Base-by-base conservation (phyloP, 345 rosid genomes). In the Camelina neglecta region DNA sequence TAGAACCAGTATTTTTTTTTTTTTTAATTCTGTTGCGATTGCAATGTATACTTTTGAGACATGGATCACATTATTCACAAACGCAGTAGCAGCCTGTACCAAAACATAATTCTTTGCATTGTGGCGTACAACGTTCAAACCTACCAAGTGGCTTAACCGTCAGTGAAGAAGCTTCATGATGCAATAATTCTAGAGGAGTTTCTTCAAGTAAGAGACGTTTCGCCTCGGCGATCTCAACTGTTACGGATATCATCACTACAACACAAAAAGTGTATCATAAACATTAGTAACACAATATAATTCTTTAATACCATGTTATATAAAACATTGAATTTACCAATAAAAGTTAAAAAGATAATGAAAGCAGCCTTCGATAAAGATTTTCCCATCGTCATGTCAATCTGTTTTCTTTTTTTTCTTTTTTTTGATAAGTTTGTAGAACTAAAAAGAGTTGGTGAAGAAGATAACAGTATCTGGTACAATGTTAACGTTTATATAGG, bases 31-130 rank as follows among this genome's bases (percentile, higher is more conserved):
- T 8, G 11, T 49, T 49, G 7, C 0, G 7, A 18, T 18, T 36
- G 18, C 7, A 20, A 35, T 31, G 6, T 36, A 21, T 45, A 20
- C 21, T 12, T 51, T 21, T 53, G 13, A 15, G 57, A 11, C 4
- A 7, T 10, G 2, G 55, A 49, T 42, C 11, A 31, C 35, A 35
- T 7, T 35, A 35, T 35, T 35, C 8, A 31, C 71, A 67, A 9
- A 53, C 35, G 5, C 72, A 71, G 10, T 71, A 8, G 41, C 68
- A 71, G 24, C 3, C 5, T 1, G n/a, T 7, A 23, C 0, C 75
- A 72, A 61, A 72, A 72, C 68, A 72, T 26, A 71, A 51, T 24
- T 38, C 51, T 56, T 57, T 47, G 72, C 72, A 74, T 21, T 12
- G 6, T 65, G 48, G 66, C 9, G 5, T 24, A 66, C 78, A 74